Evolutionary conservation across 768 basidiomycete genomes (phyloP).

Genomic region (Mrakia blollopis): DNA sequence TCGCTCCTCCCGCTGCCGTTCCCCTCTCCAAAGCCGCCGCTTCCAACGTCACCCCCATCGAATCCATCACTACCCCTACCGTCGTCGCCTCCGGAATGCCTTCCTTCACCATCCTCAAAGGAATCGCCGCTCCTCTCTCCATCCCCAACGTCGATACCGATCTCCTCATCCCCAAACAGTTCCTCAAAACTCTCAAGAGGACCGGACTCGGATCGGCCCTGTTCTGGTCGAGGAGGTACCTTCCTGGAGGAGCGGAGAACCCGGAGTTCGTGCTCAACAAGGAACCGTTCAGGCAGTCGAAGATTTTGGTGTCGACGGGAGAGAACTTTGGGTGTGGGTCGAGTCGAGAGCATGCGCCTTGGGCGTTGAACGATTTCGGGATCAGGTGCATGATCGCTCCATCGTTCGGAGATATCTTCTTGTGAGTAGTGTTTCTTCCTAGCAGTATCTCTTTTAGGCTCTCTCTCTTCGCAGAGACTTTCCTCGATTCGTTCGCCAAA

Average conservation of each 20-base stretch:
- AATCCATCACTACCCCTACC: slow-evolving; percentile 6
- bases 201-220: slow-evolving; percentile 78
- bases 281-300: slow-evolving; percentile 66
- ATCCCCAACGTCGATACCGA: slow-evolving; percentile 72
- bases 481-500: slow-evolving; percentile 24
- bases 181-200: slow-evolving; percentile 84
- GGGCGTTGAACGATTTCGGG: slow-evolving; percentile 71
- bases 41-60: slow-evolving; percentile 20
- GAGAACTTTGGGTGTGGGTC: slow-evolving; percentile 88
- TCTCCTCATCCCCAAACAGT: slow-evolving; percentile 91
- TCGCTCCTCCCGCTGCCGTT: slow-evolving; percentile 20
- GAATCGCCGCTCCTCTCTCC: slow-evolving; percentile 71
- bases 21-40: slow-evolving; percentile 30
- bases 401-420: slow-evolving; percentile 86
- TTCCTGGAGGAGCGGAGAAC: slow-evolving; percentile 63
- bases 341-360: slow-evolving; percentile 85
- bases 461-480: neutral
- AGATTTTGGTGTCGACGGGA: slow-evolving; percentile 76
- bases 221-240: slow-evolving; percentile 74
- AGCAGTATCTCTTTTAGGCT: neutral
- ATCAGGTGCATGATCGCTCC: slow-evolving; percentile 83
- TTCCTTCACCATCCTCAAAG: slow-evolving; percentile 67
- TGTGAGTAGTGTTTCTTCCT: slow-evolving; percentile 34
- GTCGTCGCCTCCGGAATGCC: slow-evolving; percentile 39
- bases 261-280: slow-evolving; percentile 83